Evolutionary conservation across 1,284 basidiomycete genomes (phyloP).

Genomic region (Trametes sp.): DNA sequence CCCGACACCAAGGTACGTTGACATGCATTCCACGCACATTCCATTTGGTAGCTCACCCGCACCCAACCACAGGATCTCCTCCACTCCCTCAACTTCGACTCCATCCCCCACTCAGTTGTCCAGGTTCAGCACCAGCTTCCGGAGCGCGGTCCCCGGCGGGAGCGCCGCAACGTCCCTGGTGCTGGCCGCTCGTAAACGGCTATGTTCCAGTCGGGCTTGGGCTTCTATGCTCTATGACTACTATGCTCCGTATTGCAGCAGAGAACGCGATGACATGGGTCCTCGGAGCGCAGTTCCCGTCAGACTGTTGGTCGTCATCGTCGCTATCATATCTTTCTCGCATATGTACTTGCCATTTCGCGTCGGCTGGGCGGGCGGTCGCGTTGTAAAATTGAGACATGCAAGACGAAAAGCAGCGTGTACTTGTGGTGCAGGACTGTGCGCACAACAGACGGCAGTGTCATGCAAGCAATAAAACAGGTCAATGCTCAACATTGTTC

Average conservation of each 20-base stretch:
- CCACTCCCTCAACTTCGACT: constrained; percentile 90
- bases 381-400: constrained; percentile 32
- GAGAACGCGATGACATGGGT: constrained; percentile 24
- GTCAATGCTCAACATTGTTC: too few species aligned
- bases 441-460: background rate
- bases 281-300: constrained; percentile 25
- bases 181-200: constrained; percentile 59
- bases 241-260: constrained; percentile 35
- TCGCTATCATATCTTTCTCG: constrained; percentile 27
- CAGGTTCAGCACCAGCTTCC: constrained; percentile 72
- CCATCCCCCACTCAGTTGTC: constrained; percentile 78
- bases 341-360: constrained; percentile 33
- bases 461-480: too few species aligned
- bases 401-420: constrained; percentile 16
- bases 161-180: constrained; percentile 86
- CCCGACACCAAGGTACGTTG: constrained; percentile 85
- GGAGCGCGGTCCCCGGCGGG: constrained; percentile 77
- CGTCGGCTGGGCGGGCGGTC: constrained; percentile 28
- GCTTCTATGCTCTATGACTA: constrained; percentile 36
- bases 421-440: background rate
- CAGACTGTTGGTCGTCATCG: constrained; percentile 26
- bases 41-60: background rate
- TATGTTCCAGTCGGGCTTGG: constrained; percentile 18
- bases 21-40: background rate
- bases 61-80: constrained; percentile 74